Base-by-base conservation (phyloP, 306 rosid genomes). In the Cicer judaicum region DNA sequence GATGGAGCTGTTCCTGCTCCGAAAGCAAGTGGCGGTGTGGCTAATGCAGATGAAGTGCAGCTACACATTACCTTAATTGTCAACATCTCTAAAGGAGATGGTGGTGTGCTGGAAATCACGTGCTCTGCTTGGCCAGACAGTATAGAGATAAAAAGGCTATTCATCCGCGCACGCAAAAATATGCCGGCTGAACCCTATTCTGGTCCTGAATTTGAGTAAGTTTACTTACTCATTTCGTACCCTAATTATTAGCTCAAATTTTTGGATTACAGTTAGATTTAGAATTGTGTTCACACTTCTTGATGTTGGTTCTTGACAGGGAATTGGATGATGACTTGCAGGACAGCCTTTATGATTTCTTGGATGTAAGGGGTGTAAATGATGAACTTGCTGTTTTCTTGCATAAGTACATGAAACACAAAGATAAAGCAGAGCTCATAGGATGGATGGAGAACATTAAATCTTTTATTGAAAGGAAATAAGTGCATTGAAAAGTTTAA, bases 41-140 rank as follows among this genome's bases (percentile, higher is more conserved):
- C 64, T 56, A 61, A 34, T 56, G 87, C 77, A 40, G 80, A 84
- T 57, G 90, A 90, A 42, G 68, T 84, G 83, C 77, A 85, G 70
- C 91, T 87, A 79, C 92, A 87, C 89, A 86, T 90, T 70, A 85
- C 89, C 61, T 50, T 87, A 71, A 64, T 89, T 78, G 86, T 94
- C 47, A 86, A 67, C 73, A 90, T 94, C 63, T 80, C 84, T 78
- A 94, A 91, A 84, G 88, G 82, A 57, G 84, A 63, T 42, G 80
- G 81, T 54, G 71, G 75, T 7, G 77, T 81, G 61, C 75, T 94
- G 80, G 96, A 91, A 84, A 75, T 94, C 62, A 39, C 73, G 82
- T 91, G 99, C 84, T 92, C 95, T 11, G 97, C 87, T 76, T 92
- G 97, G 99, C 90, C 89, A n/a, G 90, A 90, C 74, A 72, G 39